Evolutionary conservation across 1,284 basidiomycete genomes (phyloP), one percentile per base, ranked within the genome.

Genomic region (Polyporus tsugae): DNA sequence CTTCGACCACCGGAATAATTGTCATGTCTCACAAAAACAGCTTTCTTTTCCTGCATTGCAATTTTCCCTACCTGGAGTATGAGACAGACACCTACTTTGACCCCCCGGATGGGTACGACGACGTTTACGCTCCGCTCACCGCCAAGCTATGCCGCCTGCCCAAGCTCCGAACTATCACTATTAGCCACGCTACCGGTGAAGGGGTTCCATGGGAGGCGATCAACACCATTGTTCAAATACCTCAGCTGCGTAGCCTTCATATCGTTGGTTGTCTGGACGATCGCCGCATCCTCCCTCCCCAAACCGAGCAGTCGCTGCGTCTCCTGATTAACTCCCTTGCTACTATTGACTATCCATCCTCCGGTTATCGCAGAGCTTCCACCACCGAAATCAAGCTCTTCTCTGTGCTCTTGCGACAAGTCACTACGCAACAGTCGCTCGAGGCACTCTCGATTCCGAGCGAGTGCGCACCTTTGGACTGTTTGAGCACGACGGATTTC

Each of bases 201-300:
- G 52, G 35, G 3, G 11, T 58, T 35, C 55, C 35, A n/a, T 58
- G 55, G 55, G 55, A 58, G 33, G 55, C 55, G 7, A 58, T 58
- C n/a, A 19, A 58, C 19, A 35, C 55, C 0, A n/a, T 38, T 6
- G 10, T 58, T 38, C 35, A 36, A 19, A 22, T 58, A 3, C 55
- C 36, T 22, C 55, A 58, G 35, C 55, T 58, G 1, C 55, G 55
- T 11, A 4, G 10, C 17, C 55, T 58, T 2, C 55, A 19, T 4
- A 38, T 58, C 10, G 1, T 2, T 4, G 55, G 55, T 13, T 4
- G 1, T 17, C 55, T 58, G 6, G 55, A 58, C 36, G 1, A 38
- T 38, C 55, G 55, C n/a, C 35, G 1, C 19, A 11, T 2, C 19
- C 55, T 36, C 19, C 55, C 55, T 58, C 35, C n/a, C 35, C 19